A percentile compares a stretch with the other conserved stretches of the same genome.
Conservation (phyloP, 768 basidiomycete species). For the Nevesoporus exiguus region DNA sequence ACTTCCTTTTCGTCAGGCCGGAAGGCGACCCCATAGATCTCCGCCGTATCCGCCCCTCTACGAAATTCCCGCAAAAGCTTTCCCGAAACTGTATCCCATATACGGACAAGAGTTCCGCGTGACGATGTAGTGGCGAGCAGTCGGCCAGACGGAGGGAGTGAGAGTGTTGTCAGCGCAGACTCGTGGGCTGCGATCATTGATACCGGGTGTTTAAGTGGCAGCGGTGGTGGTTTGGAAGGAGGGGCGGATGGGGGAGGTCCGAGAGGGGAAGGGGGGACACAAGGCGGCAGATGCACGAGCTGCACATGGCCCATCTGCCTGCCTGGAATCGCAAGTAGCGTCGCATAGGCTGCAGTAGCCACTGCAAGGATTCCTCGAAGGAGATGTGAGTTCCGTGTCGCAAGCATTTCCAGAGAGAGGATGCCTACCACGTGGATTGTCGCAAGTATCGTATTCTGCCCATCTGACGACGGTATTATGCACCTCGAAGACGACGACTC, state of each 20-base stretch:
- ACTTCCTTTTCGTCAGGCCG: conserved; percentile 82
- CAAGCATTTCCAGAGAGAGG: conserved; percentile 3
- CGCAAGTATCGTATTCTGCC: conserved; percentile 82
- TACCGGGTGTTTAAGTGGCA: conserved; percentile 59
- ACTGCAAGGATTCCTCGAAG: conserved; percentile 71
- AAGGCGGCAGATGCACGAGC: conserved; percentile 79
- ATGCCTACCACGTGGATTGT: conserved; percentile 73
- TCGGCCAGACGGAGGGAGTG: conserved; percentile 73
- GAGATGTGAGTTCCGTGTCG: conserved; percentile 1
- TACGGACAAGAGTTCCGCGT: conserved; percentile 79
- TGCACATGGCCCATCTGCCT: conserved; percentile 87
- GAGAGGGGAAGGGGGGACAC: conserved; percentile 53
- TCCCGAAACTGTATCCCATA: conserved; percentile 78
- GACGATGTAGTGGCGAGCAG: conserved; percentile 81
- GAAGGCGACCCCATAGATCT: conserved; percentile 88
- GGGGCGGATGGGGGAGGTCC: conserved; percentile 54
- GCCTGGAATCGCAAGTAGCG: conserved; percentile 82
- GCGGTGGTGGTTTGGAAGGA: conserved; percentile 53
- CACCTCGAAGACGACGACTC: conserved; percentile 77
- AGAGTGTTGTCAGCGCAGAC: conserved; percentile 72
- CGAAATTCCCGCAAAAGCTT: conserved; percentile 77
- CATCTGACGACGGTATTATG: conserved; percentile 58
- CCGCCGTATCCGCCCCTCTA: conserved; percentile 84
- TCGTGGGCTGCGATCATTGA: conserved; percentile 85
- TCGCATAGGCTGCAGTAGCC: conserved; percentile 73